phyloP scores from a whole-genome alignment of 345 rosid genomes.

The Eucalyptus camaldulensis region DNA sequence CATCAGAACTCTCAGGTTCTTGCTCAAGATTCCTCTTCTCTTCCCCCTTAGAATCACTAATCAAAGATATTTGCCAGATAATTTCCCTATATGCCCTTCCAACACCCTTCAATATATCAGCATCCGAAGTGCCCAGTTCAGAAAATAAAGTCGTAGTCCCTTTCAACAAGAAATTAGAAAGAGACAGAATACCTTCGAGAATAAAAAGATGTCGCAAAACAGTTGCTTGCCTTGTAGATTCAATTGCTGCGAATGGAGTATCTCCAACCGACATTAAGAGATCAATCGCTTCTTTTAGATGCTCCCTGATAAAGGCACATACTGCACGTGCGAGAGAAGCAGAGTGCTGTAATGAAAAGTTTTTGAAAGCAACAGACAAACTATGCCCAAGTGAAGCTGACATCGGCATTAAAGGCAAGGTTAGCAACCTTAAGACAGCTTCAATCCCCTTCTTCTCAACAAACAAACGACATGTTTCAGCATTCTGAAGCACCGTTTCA shows the following conservation, averaged over 20 bases:
- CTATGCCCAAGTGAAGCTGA: conserved; percentile 76
- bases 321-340: conserved; percentile 71
- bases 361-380: conserved; percentile 80
- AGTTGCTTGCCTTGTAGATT: conserved; percentile 35
- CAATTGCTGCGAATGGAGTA: conserved; percentile 45
- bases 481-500: conserved; percentile 93
- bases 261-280: conserved; percentile 48
- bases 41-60: conserved; percentile 60
- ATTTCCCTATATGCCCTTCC: conserved; percentile 65
- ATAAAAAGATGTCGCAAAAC: conserved; percentile 60
- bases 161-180: conserved; percentile 77
- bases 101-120: conserved; percentile 80
- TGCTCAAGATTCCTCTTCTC: conserved; percentile 44
- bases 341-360: conserved; percentile 86
- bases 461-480: conserved; percentile 83
- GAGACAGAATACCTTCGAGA: conserved; percentile 69
- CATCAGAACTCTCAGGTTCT: conserved; percentile 44
- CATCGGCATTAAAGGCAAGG: conserved; percentile 75
- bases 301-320: conserved; percentile 73
- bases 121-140: conserved; percentile 81
- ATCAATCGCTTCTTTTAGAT: conserved; percentile 46
- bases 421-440: conserved; percentile 62
- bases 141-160: conserved; percentile 61
- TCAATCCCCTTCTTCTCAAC: conserved; percentile 94
- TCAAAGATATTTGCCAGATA: conserved; percentile 80